Base-by-base conservation (phyloP, 805 yeast genomes). In the Diddensiella santjacobensis region DNA sequence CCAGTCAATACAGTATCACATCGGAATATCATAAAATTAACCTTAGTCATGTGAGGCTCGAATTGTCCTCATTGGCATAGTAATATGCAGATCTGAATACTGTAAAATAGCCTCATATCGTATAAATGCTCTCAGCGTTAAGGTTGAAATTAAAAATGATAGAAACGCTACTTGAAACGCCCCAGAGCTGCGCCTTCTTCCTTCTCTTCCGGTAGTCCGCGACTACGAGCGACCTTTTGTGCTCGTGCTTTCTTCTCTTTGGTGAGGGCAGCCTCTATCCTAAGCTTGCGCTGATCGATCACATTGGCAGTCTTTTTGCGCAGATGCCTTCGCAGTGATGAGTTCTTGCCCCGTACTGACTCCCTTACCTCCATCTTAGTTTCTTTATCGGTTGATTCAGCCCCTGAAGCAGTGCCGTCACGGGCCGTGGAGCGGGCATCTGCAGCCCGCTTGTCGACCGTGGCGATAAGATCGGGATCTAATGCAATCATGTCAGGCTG, bases 401-500 rank as follows among this genome's bases (percentile, higher is more conserved):
- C 67, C 33, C 61, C 63, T 42, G 62, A 61, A 13, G 64, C 63
- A 4, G 51, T 30, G 20, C 58, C 60, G 49, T 62, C 50, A 4
- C 60, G 61, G 1, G 87, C 83, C 42, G 79, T 78, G 62, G 84
- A 69, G 59, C 97, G 78, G 47, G 77, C 71, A 13, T 71, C 68
- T 13, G 77, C 72, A 3, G 91, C 84, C 48, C 83, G 74, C 57
- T 78, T 78, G 60, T 87, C 91, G 13, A 93, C 89, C 3, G 80
- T 75, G 57, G 99, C 99, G 57, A 93, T 84, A 45, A 76, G 79
- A 60, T 75, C 78, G 49, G 98, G 98, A 73, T 93, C 96, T 61
- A 93, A 71, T 1, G 95, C 74, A 52, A 93, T 93, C 71, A 95
- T 84, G 65, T 91, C 98, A 4, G 97, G 95, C 56, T 85, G 82